Evolutionary conservation across 495 filamentous ascomycete genomes (phyloP).

Genomic region (Hypoxylon intermedium): DNA sequence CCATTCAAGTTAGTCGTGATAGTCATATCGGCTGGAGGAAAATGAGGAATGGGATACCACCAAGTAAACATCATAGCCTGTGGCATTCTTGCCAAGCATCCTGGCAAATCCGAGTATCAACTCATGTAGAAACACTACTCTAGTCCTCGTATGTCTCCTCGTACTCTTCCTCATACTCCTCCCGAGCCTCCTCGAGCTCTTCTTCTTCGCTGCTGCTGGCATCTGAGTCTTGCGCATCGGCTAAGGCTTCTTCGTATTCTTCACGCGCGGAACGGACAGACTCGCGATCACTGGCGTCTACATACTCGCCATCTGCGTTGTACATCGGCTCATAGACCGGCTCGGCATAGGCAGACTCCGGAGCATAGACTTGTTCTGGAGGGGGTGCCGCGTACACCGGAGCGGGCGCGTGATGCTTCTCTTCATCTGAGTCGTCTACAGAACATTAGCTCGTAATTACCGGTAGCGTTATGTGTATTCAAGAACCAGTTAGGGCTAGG

Average conservation of each 20-base stretch:
- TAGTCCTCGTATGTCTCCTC: slow-evolving; percentile 59
- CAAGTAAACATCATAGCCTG: too few species aligned
- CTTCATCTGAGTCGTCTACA: slow-evolving; percentile 41
- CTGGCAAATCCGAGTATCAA: too few species aligned
- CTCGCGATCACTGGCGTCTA: slow-evolving; percentile 49
- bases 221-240: slow-evolving; percentile 43
- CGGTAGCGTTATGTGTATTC: too few species aligned
- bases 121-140: background rate
- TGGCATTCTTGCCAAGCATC: too few species aligned
- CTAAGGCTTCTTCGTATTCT: slow-evolving; percentile 49
- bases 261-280: slow-evolving; percentile 48
- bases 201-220: slow-evolving; percentile 54
- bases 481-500: background rate
- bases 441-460: slow-evolving; percentile 14
- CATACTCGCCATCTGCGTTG: slow-evolving; percentile 48
- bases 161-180: slow-evolving; percentile 57
- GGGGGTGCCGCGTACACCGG: slow-evolving; percentile 34
- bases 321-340: slow-evolving; percentile 40
- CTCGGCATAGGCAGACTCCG: slow-evolving; percentile 5
- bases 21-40: too few species aligned
- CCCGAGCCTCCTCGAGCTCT: slow-evolving; percentile 51
- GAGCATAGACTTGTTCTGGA: background rate
- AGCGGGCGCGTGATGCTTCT: slow-evolving; percentile 30
- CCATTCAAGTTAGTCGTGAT: too few species aligned
- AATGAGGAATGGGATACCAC: too few species aligned